These are phyloP conservation scores for Periconia sp. DNA, from an alignment of 2,329 filamentous ascomycete genomes.

Conservation along the genomic window DNA sequence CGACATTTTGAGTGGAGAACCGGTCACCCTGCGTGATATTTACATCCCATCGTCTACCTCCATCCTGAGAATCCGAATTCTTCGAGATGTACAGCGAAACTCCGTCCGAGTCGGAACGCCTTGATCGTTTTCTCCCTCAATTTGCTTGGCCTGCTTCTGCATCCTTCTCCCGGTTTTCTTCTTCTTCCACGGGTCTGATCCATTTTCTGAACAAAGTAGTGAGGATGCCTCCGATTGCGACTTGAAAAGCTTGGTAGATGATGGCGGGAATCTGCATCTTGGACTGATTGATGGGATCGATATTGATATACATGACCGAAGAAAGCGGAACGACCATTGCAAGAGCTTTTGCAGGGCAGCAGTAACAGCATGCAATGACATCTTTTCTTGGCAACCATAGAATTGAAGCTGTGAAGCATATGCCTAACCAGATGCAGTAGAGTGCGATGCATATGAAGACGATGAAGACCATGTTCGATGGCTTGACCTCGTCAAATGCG, in stretches of 20 bases:
- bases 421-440: slow-evolving; percentile 66
- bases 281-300: slow-evolving; percentile 60
- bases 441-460: slow-evolving; percentile 71
- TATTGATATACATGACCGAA: slow-evolving; percentile 69
- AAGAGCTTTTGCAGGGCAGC: slow-evolving; percentile 74
- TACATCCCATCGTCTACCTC: too few species aligned
- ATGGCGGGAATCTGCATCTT: slow-evolving; percentile 69
- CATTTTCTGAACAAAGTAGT: slow-evolving; percentile 51
- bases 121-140: slow-evolving; percentile 6
- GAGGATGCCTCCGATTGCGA: slow-evolving; percentile 49
- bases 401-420: slow-evolving; percentile 64
- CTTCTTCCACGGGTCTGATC: slow-evolving; percentile 63
- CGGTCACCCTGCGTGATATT: too few species aligned
- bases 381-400: slow-evolving; percentile 65
- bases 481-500: slow-evolving; percentile 64
- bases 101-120: too few species aligned
- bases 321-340: slow-evolving; percentile 72
- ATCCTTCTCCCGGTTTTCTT: slow-evolving; percentile 29
- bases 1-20: too few species aligned
- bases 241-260: slow-evolving; percentile 55
- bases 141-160: slow-evolving; percentile 12
- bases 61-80: too few species aligned
- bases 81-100: too few species aligned
- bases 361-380: slow-evolving; percentile 74
- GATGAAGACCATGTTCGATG: slow-evolving; percentile 68